A percentile compares a stretch with the other conserved stretches of the same genome.
Evolutionary conservation across 257 asterid species (phyloP).

Genomic region (Salvia splendens): DNA sequence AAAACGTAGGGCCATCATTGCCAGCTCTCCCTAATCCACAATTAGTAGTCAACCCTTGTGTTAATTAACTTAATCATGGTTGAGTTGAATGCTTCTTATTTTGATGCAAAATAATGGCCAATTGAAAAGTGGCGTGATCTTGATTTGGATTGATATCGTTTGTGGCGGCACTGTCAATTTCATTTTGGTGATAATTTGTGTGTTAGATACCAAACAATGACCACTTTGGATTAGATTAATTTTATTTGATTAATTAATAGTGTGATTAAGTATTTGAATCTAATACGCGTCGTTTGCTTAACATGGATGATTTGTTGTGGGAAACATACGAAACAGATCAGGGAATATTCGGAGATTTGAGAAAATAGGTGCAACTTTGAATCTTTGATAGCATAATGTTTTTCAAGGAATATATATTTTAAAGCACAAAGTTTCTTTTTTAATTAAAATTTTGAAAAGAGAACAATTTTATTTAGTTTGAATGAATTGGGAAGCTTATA

Average conservation of each 20-base stretch:
- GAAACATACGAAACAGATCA: not conserved
- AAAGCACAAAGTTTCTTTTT: too few relatives aligned
- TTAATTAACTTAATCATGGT: slow-evolving; percentile 28
- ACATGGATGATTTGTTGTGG: not conserved
- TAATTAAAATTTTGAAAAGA: too few relatives aligned
- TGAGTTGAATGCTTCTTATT: slow-evolving; percentile 9
- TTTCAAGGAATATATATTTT: too few relatives aligned
- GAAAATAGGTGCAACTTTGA: not conserved
- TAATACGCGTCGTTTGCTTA: not conserved
- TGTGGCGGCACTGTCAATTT: slow-evolving; percentile 34
- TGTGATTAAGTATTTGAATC: not conserved
- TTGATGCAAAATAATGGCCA: slow-evolving; percentile 3
- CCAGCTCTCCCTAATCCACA: slow-evolving; percentile 23
- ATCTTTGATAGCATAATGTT: too few relatives aligned
- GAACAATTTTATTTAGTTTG: too few relatives aligned
- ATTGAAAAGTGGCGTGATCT: slow-evolving; percentile 9
- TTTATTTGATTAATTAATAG: not conserved
- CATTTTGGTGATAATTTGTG: slow-evolving; percentile 13
- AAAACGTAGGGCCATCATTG: not conserved
- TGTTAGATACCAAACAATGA: slow-evolving; percentile 31
- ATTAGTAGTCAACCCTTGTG: slow-evolving; percentile 31
- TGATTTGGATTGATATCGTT: not conserved
- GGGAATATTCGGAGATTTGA: not conserved
- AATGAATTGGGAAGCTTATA: too few relatives aligned
- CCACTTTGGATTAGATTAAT: not conserved